Percentiles rank a stretch among this genome's conserved stretches.
These are phyloP conservation scores for Aspergillus unguis DNA, from an alignment of 2,329 filamentous ascomycete species.

Conservation along the genomic window DNA sequence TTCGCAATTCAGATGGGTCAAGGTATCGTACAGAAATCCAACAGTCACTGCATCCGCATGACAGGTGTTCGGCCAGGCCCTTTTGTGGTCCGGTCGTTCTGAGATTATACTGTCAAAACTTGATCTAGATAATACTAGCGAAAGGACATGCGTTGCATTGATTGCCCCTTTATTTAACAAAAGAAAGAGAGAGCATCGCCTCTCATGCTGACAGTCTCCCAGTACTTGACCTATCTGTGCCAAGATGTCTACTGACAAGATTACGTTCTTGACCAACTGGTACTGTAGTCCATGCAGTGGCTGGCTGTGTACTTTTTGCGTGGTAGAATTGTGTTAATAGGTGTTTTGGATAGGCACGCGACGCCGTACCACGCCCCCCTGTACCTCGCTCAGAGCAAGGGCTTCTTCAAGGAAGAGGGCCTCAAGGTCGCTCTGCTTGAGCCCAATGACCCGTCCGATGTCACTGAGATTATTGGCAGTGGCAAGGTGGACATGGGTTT, in stretches of 20 bases:
- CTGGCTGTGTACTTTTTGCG: conserved; percentile 5
- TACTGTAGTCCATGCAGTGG: conserved; percentile 41
- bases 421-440: conserved; percentile 75
- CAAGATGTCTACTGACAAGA: conserved; percentile 78
- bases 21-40: conserved; percentile 40
- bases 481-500: conserved; percentile 75
- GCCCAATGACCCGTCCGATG: conserved; percentile 76
- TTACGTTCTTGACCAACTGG: conserved; percentile 82
- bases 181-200: conserved; percentile 13
- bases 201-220: conserved; percentile 25
- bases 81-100: conserved; percentile 47
- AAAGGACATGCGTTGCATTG: conserved; percentile 77
- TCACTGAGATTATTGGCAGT: conserved; percentile 75
- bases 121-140: conserved; percentile 86
- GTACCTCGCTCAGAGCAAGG: conserved; percentile 72
- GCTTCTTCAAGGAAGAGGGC: conserved; percentile 70
- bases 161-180: conserved; percentile 31
- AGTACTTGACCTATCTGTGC: conserved; percentile 41
- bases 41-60: conserved; percentile 41
- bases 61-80: conserved; percentile 40
- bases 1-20: conserved; percentile 37
- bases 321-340: conserved; percentile 25
- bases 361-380: conserved; percentile 77
- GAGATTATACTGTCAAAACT: conserved; percentile 78
- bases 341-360: conserved; percentile 59